Evolutionary conservation across 1,284 basidiomycete genomes (phyloP), one percentile per base, ranked within the genome.

Genomic region (Macrocybe sp.): DNA sequence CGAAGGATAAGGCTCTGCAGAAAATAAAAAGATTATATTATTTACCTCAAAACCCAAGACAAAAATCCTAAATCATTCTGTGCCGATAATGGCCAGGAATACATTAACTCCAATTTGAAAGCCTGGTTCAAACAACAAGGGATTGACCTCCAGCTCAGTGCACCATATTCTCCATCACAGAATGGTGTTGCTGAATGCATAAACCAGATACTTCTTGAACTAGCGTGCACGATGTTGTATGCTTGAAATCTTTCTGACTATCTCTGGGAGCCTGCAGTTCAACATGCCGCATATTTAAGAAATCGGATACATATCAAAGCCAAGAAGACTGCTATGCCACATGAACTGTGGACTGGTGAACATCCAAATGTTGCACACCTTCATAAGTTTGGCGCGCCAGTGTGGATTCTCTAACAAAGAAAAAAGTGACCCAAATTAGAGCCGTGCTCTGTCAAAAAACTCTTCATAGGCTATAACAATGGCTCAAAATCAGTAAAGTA

Each of bases 261-360:
- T 22, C 53, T 64, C 1, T 63, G 62, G 63, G 52, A 52, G 0
- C 52, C 59, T 31, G 57, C 57, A 0, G 47, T 56, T 11, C 9
- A 12, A 0, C 52, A 56, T 14, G 49, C 53, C 0, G 31, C 41
- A 1, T 59, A 58, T 30, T 36, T 64, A 5, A 47, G 40, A 11
- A 64, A 63, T 47, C 44, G 54, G 6, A 45, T 50, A 7, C 59
- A 55, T 4, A 58, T 55, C 7, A 14, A 31, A 16, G 41, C 41
- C 10, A n/a, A 32, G 11, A 16, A 32, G 8, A 42, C 36, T 1
- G 51, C 50, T 0, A 22, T 22, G 22, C 50, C 50, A 8, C 16
- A 51, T 6, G 35, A 52, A 29, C 37, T 45, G 3, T 51, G 33
- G 31, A 45, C 33, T 9, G 39, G 37, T 1, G 49, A 44, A 42